Percentiles rank a stretch among this genome's conserved stretches.
Evolutionary conservation across 129 eudicot genomes (phyloP).

Genomic region (Centella asiatica): DNA sequence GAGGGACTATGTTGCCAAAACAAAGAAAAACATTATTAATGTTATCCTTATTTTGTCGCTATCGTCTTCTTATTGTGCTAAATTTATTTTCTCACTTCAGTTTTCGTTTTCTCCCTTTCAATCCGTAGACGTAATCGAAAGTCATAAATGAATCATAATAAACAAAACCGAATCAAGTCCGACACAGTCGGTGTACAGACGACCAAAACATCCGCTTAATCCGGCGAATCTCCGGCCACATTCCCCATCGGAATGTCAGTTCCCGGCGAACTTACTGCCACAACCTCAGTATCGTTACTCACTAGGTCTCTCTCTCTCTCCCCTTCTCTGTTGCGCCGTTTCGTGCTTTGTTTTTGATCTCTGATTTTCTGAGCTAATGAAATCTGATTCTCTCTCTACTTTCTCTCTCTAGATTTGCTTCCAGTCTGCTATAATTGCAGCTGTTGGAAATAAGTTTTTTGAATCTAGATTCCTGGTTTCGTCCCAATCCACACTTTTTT

Average conservation of each 20-base stretch:
- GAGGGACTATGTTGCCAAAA: background rate
- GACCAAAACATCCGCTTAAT: conserved; percentile 4
- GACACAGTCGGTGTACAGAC: conserved; percentile 31
- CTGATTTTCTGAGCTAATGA: conserved; percentile 32
- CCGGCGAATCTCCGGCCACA: conserved; percentile 33
- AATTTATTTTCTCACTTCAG: background rate
- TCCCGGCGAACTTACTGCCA: conserved; percentile 23
- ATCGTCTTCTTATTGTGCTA: no score
- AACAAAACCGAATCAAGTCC: conserved; percentile 27
- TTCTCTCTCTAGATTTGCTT: conserved; percentile 18
- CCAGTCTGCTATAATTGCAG: conserved; percentile 17
- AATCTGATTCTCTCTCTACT: conserved; percentile 32
- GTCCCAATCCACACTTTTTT: background rate
- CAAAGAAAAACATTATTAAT: background rate
- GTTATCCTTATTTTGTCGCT: background rate
- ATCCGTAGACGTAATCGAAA: background rate
- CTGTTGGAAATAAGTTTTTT: conserved; percentile 12
- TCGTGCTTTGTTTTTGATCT: conserved; percentile 23
- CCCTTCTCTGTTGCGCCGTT: background rate
- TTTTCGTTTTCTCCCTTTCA: background rate
- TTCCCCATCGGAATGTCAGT: conserved; percentile 33
- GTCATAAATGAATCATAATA: conserved; percentile 23
- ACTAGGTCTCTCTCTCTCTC: conserved; percentile 11
- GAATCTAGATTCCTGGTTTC: conserved; percentile 8
- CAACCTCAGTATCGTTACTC: background rate